Conservation (phyloP, 345 rosid species). For the Populus nigra region DNA sequence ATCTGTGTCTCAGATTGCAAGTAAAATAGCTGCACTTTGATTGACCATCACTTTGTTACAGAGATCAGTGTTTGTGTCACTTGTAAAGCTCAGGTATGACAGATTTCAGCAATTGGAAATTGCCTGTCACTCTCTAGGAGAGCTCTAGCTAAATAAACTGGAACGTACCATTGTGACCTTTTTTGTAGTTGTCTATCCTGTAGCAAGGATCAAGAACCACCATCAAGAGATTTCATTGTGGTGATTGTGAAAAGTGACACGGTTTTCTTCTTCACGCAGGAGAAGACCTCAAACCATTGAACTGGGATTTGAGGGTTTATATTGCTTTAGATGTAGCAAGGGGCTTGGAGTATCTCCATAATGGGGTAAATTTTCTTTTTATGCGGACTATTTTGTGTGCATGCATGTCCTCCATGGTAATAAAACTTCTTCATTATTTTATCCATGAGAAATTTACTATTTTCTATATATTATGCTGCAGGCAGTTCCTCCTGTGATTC, state of each 20-base stretch:
- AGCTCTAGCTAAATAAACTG: background rate
- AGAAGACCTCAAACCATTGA: slow-evolving; percentile 51
- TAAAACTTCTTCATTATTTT: background rate
- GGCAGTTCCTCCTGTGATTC: slow-evolving; percentile 98
- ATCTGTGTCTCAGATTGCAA: background rate
- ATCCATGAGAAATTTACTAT: background rate
- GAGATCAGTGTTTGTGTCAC: slow-evolving; percentile 4
- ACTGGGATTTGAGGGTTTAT: slow-evolving; percentile 84
- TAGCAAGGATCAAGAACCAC: background rate
- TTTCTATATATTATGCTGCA: slow-evolving; percentile 26
- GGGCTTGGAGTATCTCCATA: slow-evolving; percentile 98
- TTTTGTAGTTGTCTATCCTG: background rate
- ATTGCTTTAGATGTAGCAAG: slow-evolving; percentile 91
- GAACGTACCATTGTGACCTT: background rate
- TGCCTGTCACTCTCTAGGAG: background rate
- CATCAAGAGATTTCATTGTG: background rate
- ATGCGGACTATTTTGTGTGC: background rate
- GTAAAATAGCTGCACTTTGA: background rate
- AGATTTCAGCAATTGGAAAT: slow-evolving; percentile 2
- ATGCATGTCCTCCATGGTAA: background rate
- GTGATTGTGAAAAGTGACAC: background rate
- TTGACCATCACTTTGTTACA: background rate
- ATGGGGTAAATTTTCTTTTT: slow-evolving; percentile 60
- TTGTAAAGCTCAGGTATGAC: slow-evolving; percentile 5
- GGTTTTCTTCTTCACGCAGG: slow-evolving; percentile 39